phyloP scores from a whole-genome alignment of 1,284 basidiomycete genomes.

The Binderoboletus segoi region DNA sequence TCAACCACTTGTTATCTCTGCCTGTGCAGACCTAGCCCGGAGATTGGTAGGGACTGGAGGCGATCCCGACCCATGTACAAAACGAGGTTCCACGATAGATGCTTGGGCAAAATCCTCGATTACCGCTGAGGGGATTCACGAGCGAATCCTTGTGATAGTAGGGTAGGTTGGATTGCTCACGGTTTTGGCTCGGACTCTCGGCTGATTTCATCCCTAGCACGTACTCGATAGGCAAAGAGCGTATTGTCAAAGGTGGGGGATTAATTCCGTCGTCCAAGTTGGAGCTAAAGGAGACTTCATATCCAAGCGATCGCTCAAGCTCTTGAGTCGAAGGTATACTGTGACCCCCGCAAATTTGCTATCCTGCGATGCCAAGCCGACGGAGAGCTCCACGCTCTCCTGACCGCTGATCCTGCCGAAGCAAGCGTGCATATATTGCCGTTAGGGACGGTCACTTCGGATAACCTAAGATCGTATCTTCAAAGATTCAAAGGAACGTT shows the following conservation, averaged over 20 bases:
- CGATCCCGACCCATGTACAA: constrained; percentile 19
- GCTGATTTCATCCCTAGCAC: constrained; percentile 54
- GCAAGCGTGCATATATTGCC: constrained; percentile 89
- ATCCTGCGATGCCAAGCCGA: constrained; percentile 85
- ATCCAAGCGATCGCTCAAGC: constrained; percentile 79
- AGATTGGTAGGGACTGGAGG: constrained; percentile 49
- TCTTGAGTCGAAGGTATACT: constrained; percentile 86
- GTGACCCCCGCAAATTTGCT: constrained; percentile 79
- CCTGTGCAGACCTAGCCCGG: constrained; percentile 84
- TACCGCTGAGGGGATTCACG: constrained; percentile 36
- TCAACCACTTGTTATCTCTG: constrained; percentile 88
- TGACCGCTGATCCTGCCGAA: constrained; percentile 77
- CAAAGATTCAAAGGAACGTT: constrained; percentile 76
- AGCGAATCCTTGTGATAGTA: constrained; percentile 73
- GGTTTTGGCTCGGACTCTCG: background rate
- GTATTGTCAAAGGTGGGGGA: constrained; percentile 84
- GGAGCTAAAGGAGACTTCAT: background rate
- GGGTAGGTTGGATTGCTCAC: constrained; percentile 52
- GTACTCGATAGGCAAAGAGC: constrained; percentile 97
- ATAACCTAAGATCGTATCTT: constrained; percentile 79
- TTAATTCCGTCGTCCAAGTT: background rate
- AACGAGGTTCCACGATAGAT: constrained; percentile 42
- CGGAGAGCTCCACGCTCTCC: constrained; percentile 75
- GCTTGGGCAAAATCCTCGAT: constrained; percentile 36
- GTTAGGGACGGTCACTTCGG: constrained; percentile 76